Evolutionary conservation across 352 stramenopile species (phyloP), one percentile per base, ranked within the genome.

Genomic region (Globisporangium orthogonon): DNA sequence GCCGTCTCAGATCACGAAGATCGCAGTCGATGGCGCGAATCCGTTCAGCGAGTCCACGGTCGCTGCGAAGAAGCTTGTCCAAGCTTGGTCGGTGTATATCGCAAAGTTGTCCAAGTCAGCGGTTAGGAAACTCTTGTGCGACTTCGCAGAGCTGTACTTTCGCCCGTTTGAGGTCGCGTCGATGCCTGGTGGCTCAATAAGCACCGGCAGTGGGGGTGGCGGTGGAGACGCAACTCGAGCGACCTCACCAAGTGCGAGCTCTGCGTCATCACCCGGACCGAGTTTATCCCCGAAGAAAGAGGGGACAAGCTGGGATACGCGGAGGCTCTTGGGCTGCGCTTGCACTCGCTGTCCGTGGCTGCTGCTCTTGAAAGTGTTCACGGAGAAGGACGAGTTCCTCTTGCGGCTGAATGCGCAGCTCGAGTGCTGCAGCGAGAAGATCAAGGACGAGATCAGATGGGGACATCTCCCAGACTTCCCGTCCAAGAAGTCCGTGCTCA

Each of bases 291-390:
- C 59, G 46, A 57, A 52, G 39, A 61, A 57, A 70, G 50, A 55
- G 53, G 30, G 53, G 49, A 43, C 29, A 14, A 44, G 33, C 18
- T 52, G 63, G 2, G 77, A 75, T 6, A 70, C 62, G 3, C 67
- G 82, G 0, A 71, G 85, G 23, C 51, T 89, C 31, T 62, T 93
- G n/a, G 78, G 73, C 33, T 93, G 83, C 56, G 69, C 74, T 7
- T 93, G 83, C 43, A 66, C 81, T 10, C 69, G 71, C 10, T 93
- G 83, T 56, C 83, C 83, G 23, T 93, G 83, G 83, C 46, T 90
- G 44, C 57, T 90, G 4, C 65, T 90, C 7, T 50, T 93, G 50
- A 78, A 88, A 52, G 65, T 90, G 43, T 88, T 93, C 44, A 68
- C 70, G 0, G 69, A 88, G 50, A 87, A 78, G 55, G 70, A 93